Evolutionary conservation across 1,139 yeast genomes (phyloP).

Genomic region (Yamadazyma aaseri): DNA sequence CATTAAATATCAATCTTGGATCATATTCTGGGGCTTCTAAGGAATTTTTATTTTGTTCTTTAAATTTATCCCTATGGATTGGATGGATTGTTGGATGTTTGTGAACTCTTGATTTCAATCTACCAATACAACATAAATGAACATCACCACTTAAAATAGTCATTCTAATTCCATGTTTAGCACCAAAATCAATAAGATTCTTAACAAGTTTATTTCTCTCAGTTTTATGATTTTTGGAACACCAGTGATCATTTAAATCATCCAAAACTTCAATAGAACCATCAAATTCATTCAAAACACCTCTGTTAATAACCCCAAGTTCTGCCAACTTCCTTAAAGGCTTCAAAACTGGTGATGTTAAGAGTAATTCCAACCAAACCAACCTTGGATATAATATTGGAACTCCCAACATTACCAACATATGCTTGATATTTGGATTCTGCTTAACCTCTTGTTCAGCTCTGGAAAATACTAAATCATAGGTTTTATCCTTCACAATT

Average conservation of each 20-base stretch:
- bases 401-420: constrained; percentile 83
- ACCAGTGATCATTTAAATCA: constrained; percentile 96
- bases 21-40: constrained; percentile 61
- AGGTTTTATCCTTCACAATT: constrained; percentile 57
- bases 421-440: constrained; percentile 62
- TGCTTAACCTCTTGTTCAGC: constrained; percentile 50
- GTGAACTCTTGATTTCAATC: constrained; percentile 63
- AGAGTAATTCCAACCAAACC: constrained; percentile 80
- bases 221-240: constrained; percentile 76
- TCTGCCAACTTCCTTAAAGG: constrained; percentile 72
- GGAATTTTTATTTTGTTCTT: constrained; percentile 37
- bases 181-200: constrained; percentile 61
- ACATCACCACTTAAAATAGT: constrained; percentile 93
- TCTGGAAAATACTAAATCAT: constrained; percentile 59
- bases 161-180: constrained; percentile 62
- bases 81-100: constrained; percentile 39
- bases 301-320: constrained; percentile 62
- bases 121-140: constrained; percentile 81
- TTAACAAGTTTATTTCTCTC: constrained; percentile 69
- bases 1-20: constrained; percentile 75
- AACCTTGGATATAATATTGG: constrained; percentile 93
- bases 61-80: constrained; percentile 23
- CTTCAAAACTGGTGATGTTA: constrained; percentile 57
- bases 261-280: constrained; percentile 89
- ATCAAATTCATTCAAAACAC: constrained; percentile 84